Base-by-base conservation (phyloP, 2,329 filamentous ascomycete species). In the Aureobasidium leucospermi region DNA sequence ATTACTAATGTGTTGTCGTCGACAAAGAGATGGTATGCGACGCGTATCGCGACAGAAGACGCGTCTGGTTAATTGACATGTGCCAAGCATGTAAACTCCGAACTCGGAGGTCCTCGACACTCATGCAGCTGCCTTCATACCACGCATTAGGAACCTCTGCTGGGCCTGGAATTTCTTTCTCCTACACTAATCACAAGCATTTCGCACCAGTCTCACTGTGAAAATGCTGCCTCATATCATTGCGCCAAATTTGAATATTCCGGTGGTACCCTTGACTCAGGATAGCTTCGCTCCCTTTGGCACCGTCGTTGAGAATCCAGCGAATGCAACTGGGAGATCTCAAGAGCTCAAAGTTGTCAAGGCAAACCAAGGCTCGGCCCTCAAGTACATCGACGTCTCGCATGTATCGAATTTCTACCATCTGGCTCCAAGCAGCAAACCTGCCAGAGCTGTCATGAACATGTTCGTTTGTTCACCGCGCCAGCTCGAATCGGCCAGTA, bases 401-500 rank as follows among this genome's bases (percentile, higher is more conserved):
- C 79, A 81, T 45, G 80, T 93, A 65, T 76, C 78, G 34, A 84
- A 95, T 71, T 79, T 85, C 62, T 96, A 96, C 72, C 69, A 72
- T n/a, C 77, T 83, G 60, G 81, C 85, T 0, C 83, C 85, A 2
- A 88, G 83, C 69, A 74, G 79, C 48, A 76, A 73, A 64, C 71
- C 80, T 1, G 81, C 81, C 1, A 75, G 78, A 49, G 81, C 88
- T 38, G 81, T 87, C 58, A 86, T 95, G 81, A 96, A 87, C 74
- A 87, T 97, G 83, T 97, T 97, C 73, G 85, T 90, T 59, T 96
- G 90, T 71, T 85, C 85, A 52, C 86, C 88, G 9, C 81, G 88
- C 38, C 66, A 76, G 39, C 74, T 88, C 67, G 69, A 42, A 68
- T 70, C 62, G 9, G 51, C 41, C 42, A 68, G 71, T 36, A 70